A percentile compares a stretch with the other conserved stretches of the same genome.
Conservation (phyloP, 2,329 filamentous ascomycete genomes). For the Didymella sp. region DNA sequence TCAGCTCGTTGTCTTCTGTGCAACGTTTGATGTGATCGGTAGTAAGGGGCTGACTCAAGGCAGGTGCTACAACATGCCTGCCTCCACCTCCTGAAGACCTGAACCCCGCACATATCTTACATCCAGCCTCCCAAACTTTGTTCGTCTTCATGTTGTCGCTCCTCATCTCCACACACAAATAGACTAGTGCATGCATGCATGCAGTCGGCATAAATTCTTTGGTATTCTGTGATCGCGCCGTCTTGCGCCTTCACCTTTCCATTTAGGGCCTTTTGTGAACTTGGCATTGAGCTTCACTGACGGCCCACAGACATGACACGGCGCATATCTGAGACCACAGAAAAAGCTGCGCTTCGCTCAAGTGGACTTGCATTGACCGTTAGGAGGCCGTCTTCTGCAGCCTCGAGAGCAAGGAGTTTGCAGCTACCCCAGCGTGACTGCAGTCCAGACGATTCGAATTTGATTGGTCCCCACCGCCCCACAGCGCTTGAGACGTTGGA, state of each 20-base stretch:
- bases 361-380: slow-evolving; percentile 14
- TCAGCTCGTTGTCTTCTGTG: not conserved
- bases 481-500: slow-evolving; percentile 13
- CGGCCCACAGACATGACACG: slow-evolving; percentile 1
- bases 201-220: slow-evolving; percentile 10
- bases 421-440: not conserved
- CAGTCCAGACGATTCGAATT: slow-evolving; percentile 12
- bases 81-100: not conserved
- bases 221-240: not conserved
- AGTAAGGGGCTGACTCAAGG: slow-evolving; percentile 1
- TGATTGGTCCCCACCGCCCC: slow-evolving; percentile 19
- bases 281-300: slow-evolving; percentile 1
- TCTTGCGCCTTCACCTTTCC: not conserved
- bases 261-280: not conserved
- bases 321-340: slow-evolving; percentile 1
- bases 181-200: slow-evolving; percentile 7
- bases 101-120: slow-evolving; percentile 13
- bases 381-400: slow-evolving; percentile 12
- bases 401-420: slow-evolving; percentile 6
- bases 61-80: slow-evolving; percentile 1
- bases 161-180: slow-evolving; percentile 1
- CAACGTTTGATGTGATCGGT: not conserved
- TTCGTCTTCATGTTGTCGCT: slow-evolving; percentile 8
- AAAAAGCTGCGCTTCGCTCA: not conserved
- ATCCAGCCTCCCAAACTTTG: slow-evolving; percentile 1